These are phyloP conservation scores for Sicyos edulis DNA, from an alignment of 306 rosid species.

Conservation along the genomic window DNA sequence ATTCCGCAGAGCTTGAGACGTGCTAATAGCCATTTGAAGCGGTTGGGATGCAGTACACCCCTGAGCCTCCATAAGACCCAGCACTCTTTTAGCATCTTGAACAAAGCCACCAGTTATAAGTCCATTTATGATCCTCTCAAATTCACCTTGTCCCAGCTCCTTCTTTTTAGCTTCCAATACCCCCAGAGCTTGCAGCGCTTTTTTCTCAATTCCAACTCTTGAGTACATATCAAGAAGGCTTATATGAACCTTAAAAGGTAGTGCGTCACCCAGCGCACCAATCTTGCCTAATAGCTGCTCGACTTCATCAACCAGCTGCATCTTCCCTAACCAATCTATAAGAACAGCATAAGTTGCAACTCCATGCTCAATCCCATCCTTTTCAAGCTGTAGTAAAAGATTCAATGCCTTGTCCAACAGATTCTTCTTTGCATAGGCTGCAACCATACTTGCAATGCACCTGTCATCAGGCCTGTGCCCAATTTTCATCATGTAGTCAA, in stretches of 20 bases:
- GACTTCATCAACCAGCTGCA: constrained; percentile 76
- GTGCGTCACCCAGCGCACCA: constrained; percentile 56
- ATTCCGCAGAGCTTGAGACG: constrained; percentile 25
- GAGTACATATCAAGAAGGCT: constrained; percentile 82
- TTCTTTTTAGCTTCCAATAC: constrained; percentile 62
- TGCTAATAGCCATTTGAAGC: constrained; percentile 23
- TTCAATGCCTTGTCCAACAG: constrained; percentile 59
- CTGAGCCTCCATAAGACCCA: constrained; percentile 49
- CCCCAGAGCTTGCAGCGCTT: constrained; percentile 70
- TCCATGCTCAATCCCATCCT: constrained; percentile 75
- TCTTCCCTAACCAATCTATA: constrained; percentile 71
- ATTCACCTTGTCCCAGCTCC: constrained; percentile 43
- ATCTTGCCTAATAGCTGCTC: constrained; percentile 68
- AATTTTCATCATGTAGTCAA: constrained; percentile 50
- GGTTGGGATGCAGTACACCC: constrained; percentile 40
- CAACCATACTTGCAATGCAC: constrained; percentile 72
- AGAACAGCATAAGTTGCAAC: constrained; percentile 70
- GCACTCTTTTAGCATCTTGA: constrained; percentile 54
- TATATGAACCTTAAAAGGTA: constrained; percentile 67
- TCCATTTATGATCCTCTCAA: constrained; percentile 49
- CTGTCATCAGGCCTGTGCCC: constrained; percentile 72
- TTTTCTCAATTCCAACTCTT: constrained; percentile 59
- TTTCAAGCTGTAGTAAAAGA: constrained; percentile 61
- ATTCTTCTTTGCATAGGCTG: constrained; percentile 57
- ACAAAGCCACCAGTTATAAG: constrained; percentile 56